Evolutionary conservation across 352 stramenopile species (phyloP), one percentile per base, ranked within the genome.

Genomic region (Globisporangium yorkense): DNA sequence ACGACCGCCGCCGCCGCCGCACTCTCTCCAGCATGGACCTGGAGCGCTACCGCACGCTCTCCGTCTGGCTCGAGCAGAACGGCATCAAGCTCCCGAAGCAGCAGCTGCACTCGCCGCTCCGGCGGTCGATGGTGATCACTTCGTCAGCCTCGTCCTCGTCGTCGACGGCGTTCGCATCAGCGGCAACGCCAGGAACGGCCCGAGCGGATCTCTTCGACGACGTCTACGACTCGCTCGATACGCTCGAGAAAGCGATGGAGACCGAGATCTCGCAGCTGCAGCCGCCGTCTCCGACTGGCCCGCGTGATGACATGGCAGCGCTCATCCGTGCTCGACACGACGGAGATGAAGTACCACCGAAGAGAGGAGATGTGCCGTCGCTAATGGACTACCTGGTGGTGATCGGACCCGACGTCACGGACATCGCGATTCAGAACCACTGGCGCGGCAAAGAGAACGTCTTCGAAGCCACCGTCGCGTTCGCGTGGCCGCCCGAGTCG

Each of bases 391-490:
- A 83, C 56, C 54, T 85, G 21, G 57, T 68, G 5, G 72, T 85
- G 20, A 72, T 85, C 10, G 70, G 63, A n/a, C 61, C 67, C 0
- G 75, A 85, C 44, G 61, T 81, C 37, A 54, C 73, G 0, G 75
- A 85, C 55, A 60, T 85, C 24, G 63, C 65, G 18, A 75, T 71
- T 27, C 68, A 57, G 40, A 80, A 75, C 43, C 77, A 67, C 49
- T 75, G 71, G 74, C 72, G 70, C 15, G 59, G 67, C 33, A 52
- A 73, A 41, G 61, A 75, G 33, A 72, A 75, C 47, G 62, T 82
- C 12, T 88, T 75, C 41, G 75, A 87, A 46, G 67, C 80, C 1
- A 84, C 69, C 3, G 68, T 88, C 6, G 75, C 73, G 40, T 89
- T 89, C 41, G 75, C 77, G 4, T 74, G 79, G 52, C 80, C 80